A percentile compares a stretch with the other conserved stretches of the same genome.
Conservation (phyloP, 805 yeast species). For the Kodamaea hsintzibuensis region DNA sequence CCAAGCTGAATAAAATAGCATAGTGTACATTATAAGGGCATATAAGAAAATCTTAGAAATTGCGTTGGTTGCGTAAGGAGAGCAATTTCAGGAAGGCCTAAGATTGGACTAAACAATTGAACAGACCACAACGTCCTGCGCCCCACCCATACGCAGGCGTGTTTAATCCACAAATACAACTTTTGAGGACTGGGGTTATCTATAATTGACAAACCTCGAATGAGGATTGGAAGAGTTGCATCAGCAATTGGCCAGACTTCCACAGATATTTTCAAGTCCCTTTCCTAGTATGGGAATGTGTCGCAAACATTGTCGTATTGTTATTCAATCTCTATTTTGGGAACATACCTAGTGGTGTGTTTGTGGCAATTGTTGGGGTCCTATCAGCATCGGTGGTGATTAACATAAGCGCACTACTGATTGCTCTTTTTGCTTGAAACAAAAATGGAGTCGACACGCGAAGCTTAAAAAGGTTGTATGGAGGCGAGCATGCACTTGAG, state of each 20-base stretch:
- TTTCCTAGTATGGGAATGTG: not conserved
- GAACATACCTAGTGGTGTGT: not conserved
- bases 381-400: not conserved
- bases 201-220: not conserved
- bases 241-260: not conserved
- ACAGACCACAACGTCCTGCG: not conserved
- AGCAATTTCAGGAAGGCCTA: not conserved
- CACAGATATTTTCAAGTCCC: not conserved
- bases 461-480: not conserved
- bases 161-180: not conserved
- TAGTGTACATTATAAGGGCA: not conserved
- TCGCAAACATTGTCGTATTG: not conserved
- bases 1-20: not conserved
- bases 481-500: not conserved
- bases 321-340: constrained; percentile 1
- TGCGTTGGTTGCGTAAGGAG: not conserved
- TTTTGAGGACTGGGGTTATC: not conserved
- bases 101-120: too few relatives aligned
- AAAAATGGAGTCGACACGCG: not conserved
- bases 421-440: not conserved
- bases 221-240: not conserved
- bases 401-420: not conserved
- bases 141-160: not conserved
- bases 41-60: not conserved
- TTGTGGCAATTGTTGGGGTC: not conserved